Percentiles rank a stretch among this genome's conserved stretches.
Conservation (phyloP, 2,329 filamentous ascomycete genomes). For the Sarocladium brachiariae region DNA sequence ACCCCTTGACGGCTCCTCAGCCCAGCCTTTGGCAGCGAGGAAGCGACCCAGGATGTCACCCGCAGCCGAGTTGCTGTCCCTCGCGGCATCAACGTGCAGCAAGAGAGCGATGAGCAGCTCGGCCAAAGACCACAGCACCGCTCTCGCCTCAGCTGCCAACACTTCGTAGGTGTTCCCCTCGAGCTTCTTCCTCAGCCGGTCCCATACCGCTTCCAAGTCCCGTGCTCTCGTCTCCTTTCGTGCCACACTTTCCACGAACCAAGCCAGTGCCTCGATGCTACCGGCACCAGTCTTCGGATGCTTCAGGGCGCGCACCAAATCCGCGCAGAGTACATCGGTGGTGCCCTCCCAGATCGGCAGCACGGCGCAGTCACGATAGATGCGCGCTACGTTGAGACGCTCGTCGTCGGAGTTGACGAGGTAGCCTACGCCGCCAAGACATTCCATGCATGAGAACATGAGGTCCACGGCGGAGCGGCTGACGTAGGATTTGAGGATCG, state of each 20-base stretch:
- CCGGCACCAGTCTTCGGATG: constrained; percentile 31
- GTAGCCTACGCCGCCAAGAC: constrained; percentile 60
- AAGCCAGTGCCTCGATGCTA: constrained; percentile 35
- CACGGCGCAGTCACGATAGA: constrained; percentile 59
- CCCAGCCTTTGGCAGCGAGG: constrained; percentile 16
- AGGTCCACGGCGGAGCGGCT: constrained; percentile 43
- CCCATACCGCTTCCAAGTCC: constrained; percentile 31
- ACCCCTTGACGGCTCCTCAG: constrained; percentile 16
- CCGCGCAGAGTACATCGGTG: constrained; percentile 59
- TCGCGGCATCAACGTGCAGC: constrained; percentile 32
- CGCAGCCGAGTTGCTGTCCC: constrained; percentile 28
- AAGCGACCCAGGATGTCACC: constrained; percentile 35
- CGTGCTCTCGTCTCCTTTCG: constrained; percentile 20
- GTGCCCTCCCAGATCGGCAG: constrained; percentile 67
- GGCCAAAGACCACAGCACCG: constrained; percentile 35
- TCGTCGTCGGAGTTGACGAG: constrained; percentile 54
- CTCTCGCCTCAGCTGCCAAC: constrained; percentile 39
- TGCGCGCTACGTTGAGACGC: constrained; percentile 57
- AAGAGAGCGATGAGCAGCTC: constrained; percentile 38
- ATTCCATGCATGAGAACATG: constrained; percentile 54
- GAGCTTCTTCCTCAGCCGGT: constrained; percentile 28
- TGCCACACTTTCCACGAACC: constrained; percentile 26
- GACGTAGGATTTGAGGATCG: constrained; percentile 52
- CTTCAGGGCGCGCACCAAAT: constrained; percentile 40
- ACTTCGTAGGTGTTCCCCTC: constrained; percentile 26